Conservation (phyloP, 352 stramenopile genomes). For the Chrysophaeum taylorii region DNA sequence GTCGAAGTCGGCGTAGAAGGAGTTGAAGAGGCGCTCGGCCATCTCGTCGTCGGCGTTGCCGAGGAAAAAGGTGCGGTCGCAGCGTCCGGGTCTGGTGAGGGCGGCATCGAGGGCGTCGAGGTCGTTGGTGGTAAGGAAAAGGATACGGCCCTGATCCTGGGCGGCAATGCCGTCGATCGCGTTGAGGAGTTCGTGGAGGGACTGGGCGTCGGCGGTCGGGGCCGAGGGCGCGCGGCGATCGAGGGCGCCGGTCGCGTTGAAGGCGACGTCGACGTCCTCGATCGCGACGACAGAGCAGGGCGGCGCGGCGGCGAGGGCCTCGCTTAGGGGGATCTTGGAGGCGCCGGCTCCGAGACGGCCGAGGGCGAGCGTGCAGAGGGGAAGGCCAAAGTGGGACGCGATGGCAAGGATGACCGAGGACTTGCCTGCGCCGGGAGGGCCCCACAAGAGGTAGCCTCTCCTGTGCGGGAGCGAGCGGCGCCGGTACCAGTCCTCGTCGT, state of each 20-base stretch:
- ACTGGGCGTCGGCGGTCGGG: not conserved
- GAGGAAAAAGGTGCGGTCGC: slow-evolving; percentile 23
- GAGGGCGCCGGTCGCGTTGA: not conserved
- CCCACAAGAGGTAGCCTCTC: slow-evolving; percentile 57
- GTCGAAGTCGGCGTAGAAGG: slow-evolving; percentile 11
- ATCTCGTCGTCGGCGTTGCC: slow-evolving; percentile 4
- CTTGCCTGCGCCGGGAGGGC: slow-evolving; percentile 61
- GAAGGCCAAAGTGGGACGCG: slow-evolving; percentile 44
- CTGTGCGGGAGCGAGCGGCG: slow-evolving; percentile 14
- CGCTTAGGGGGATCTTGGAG: slow-evolving; percentile 41
- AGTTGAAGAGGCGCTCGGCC: not conserved
- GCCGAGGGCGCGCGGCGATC: not conserved
- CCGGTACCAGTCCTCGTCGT: slow-evolving; percentile 9
- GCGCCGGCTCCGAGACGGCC: not conserved
- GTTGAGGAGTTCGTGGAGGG: slow-evolving; percentile 45
- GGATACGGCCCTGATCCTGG: slow-evolving; percentile 54
- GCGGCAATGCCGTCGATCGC: slow-evolving; percentile 63
- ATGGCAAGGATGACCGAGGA: slow-evolving; percentile 63
- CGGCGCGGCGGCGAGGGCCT: slow-evolving; percentile 1
- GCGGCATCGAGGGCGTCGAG: slow-evolving; percentile 34
- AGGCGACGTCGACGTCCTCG: slow-evolving; percentile 34
- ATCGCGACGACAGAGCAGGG: slow-evolving; percentile 15
- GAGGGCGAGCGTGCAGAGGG: not conserved
- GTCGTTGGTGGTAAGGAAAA: slow-evolving; percentile 73
- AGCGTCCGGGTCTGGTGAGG: slow-evolving; percentile 30